These are phyloP conservation scores for Hylodesmum podocarpum DNA, from an alignment of 306 rosid species.

Conservation along the genomic window DNA sequence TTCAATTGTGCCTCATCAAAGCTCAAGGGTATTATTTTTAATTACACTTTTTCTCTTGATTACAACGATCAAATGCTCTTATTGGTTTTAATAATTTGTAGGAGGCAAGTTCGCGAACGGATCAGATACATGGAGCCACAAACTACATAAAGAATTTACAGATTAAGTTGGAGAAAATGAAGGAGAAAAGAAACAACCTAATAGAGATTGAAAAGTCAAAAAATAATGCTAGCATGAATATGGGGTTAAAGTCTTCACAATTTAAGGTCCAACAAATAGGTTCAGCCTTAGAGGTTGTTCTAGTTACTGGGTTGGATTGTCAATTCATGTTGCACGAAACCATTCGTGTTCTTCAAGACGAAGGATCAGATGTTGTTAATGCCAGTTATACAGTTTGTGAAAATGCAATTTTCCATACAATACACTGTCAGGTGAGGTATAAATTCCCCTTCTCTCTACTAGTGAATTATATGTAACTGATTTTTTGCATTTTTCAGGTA, in stretches of 20 bases:
- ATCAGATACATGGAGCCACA: constrained; percentile 55
- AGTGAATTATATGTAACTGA: neutral
- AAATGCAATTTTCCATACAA: constrained; percentile 50
- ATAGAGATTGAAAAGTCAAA: constrained; percentile 27
- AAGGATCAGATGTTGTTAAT: constrained; percentile 54
- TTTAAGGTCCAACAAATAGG: constrained; percentile 52
- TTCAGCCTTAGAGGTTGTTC: constrained; percentile 42
- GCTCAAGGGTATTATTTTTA: constrained; percentile 46
- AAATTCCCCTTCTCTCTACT: neutral
- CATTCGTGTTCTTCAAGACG: constrained; percentile 51
- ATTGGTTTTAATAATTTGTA: constrained; percentile 15
- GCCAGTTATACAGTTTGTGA: constrained; percentile 47
- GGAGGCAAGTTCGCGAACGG: constrained; percentile 47
- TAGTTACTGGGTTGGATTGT: constrained; percentile 53
- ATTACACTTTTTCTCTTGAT: neutral
- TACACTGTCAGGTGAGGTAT: constrained; percentile 48
- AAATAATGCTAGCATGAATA: neutral
- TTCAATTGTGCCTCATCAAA: constrained; percentile 49
- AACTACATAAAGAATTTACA: constrained; percentile 57
- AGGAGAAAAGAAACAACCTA: constrained; percentile 43
- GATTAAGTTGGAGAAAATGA: constrained; percentile 55
- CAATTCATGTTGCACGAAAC: constrained; percentile 44
- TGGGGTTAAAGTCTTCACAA: constrained; percentile 24
- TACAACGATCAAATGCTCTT: neutral
- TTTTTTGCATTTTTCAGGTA: constrained; percentile 33